phyloP scores from a whole-genome alignment of 2,329 filamentous ascomycete genomes.

The Cryphonectria carpinicola region DNA sequence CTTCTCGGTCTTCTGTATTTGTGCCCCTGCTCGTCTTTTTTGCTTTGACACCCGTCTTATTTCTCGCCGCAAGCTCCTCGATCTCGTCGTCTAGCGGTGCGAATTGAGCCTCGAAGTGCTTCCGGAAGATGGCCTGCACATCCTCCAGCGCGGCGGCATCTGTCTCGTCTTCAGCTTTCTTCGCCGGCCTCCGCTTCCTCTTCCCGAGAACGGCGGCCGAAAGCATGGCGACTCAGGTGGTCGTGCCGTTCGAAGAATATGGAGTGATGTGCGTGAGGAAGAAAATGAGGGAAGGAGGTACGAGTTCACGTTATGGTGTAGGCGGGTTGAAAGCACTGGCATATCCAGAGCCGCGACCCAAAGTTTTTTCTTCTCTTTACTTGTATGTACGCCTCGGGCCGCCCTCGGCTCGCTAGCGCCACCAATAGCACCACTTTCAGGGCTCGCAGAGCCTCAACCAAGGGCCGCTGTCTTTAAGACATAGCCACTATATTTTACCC shows the following conservation, averaged over 20 bases:
- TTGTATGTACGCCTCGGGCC: conserved; percentile 1
- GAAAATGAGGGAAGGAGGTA: background rate
- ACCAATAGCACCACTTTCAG: background rate
- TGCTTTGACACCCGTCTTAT: conserved; percentile 9
- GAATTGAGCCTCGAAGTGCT: conserved; percentile 88
- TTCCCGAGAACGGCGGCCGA: conserved; percentile 24
- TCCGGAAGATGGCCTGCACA: conserved; percentile 75
- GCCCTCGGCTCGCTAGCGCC: conserved; percentile 13
- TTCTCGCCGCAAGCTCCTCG: conserved; percentile 37
- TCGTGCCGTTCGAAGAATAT: background rate
- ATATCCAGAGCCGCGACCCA: background rate
- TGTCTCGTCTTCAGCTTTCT: conserved; percentile 16
- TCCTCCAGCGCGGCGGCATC: conserved; percentile 46
- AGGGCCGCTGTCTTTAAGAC: background rate
- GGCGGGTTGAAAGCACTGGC: background rate
- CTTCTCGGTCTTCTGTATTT: conserved; percentile 35
- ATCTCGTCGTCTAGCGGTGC: conserved; percentile 62
- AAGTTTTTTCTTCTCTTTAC: background rate
- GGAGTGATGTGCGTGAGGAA: background rate
- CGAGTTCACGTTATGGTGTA: background rate
- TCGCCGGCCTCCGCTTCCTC: conserved; percentile 24
- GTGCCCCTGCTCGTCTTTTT: conserved; percentile 41
- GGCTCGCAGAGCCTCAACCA: conserved; percentile 1
- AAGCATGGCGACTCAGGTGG: conserved; percentile 27
- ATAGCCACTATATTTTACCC: background rate